A percentile compares a stretch with the other conserved stretches of the same genome.
Evolutionary conservation across 352 stramenopile genomes (phyloP).

Genomic region (Phytopythium aichiense): DNA sequence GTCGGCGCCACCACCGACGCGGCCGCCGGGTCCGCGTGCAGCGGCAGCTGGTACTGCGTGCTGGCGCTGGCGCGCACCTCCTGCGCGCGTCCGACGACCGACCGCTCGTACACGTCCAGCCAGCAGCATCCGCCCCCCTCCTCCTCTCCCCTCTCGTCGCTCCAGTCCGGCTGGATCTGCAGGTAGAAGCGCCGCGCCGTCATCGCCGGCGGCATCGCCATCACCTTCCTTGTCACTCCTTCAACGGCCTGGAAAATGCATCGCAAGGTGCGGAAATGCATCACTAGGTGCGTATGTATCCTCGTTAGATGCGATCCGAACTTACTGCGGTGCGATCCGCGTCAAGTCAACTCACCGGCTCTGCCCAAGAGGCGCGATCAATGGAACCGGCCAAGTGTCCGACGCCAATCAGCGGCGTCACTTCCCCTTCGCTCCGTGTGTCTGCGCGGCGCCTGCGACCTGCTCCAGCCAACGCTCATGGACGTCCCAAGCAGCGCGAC

Average conservation of each 20-base stretch:
- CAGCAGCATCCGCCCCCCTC: slow-evolving; percentile 25
- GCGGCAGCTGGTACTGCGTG: slow-evolving; percentile 39
- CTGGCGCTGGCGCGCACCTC: slow-evolving; percentile 21
- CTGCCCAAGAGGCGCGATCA: slow-evolving; percentile 1
- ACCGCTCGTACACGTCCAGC: slow-evolving; percentile 55
- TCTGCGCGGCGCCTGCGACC: neutral
- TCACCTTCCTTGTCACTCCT: slow-evolving; percentile 1
- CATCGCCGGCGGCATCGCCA: slow-evolving; percentile 3
- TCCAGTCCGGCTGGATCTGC: slow-evolving; percentile 69
- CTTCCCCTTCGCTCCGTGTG: neutral
- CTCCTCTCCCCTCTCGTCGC: neutral
- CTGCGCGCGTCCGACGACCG: slow-evolving; percentile 15
- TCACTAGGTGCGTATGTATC: neutral
- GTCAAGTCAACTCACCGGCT: neutral
- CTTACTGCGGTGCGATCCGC: neutral
- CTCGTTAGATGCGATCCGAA: neutral
- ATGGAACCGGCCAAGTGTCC: neutral
- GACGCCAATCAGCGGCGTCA: neutral
- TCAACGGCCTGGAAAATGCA: neutral
- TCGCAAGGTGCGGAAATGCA: neutral
- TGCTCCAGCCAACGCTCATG: neutral
- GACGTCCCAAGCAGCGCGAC: neutral
- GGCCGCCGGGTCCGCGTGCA: slow-evolving; percentile 10
- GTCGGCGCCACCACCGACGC: neutral
- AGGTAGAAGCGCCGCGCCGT: slow-evolving; percentile 31